Conservation (phyloP, 495 filamentous ascomycete genomes). For the Pyrenula aspistea region DNA sequence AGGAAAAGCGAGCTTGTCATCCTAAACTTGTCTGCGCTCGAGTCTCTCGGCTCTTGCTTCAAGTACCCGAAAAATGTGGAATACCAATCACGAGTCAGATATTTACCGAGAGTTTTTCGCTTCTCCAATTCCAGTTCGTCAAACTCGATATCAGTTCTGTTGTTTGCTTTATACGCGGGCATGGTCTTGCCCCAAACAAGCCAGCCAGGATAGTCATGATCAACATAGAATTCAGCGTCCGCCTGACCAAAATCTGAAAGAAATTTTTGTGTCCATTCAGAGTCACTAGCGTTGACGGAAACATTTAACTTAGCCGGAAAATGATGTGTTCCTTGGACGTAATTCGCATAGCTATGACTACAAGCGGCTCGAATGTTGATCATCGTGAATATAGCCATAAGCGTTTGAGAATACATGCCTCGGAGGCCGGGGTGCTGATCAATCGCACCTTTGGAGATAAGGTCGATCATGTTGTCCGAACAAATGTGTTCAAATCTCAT, state of each 20-base stretch:
- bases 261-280: constrained; percentile 65
- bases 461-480: constrained; percentile 64
- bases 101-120: constrained; percentile 67
- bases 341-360: constrained; percentile 73
- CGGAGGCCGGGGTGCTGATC: constrained; percentile 83
- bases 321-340: constrained; percentile 61
- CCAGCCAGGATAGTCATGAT: constrained; percentile 90
- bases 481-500: constrained; percentile 82
- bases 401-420: constrained; percentile 64
- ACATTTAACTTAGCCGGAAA: constrained; percentile 66
- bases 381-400: constrained; percentile 68
- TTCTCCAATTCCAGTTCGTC: constrained; percentile 69
- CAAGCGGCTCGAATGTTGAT: constrained; percentile 81
- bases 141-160: constrained; percentile 59
- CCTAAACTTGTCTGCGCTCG: constrained; percentile 72
- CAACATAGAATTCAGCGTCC: constrained; percentile 78
- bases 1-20: constrained; percentile 77
- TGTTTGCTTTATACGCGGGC: constrained; percentile 59
- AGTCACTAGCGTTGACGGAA: constrained; percentile 56
- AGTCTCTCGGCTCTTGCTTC: constrained; percentile 92
- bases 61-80: constrained; percentile 78
- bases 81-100: constrained; percentile 78
- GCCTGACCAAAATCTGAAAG: constrained; percentile 66
- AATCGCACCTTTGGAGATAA: constrained; percentile 75
- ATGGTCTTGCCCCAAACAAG: constrained; percentile 88